Percentiles rank a stretch among this genome's conserved stretches.
These are phyloP conservation scores for Apiospora saccharicola DNA, from an alignment of 2,329 filamentous ascomycete genomes.

Conservation along the genomic window DNA sequence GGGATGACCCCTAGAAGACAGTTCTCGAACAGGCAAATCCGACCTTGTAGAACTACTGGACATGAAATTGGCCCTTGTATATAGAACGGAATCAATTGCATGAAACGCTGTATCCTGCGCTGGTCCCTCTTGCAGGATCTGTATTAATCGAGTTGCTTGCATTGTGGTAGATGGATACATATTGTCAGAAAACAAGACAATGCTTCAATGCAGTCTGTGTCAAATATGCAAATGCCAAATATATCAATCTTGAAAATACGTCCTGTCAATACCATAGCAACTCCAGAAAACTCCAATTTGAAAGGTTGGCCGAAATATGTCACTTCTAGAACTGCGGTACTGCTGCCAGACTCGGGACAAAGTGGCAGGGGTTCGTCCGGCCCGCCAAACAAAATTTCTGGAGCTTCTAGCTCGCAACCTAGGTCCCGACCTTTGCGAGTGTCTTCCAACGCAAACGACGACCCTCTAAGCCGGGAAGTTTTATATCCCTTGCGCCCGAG, in stretches of 20 bases:
- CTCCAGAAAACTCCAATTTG: background rate
- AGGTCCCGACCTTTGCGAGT: constrained; percentile 2
- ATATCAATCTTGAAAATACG: background rate
- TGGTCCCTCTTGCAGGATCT: background rate
- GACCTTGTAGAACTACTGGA: constrained; percentile 12
- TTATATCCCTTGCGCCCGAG: constrained; percentile 2
- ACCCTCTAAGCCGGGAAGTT: background rate
- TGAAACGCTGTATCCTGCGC: background rate
- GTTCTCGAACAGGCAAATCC: background rate
- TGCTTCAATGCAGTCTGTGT: background rate
- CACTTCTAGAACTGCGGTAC: background rate
- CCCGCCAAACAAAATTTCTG: constrained; percentile 40
- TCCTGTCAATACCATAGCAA: background rate
- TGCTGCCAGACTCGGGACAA: background rate
- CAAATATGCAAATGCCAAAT: no score
- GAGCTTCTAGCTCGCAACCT: constrained; percentile 27
- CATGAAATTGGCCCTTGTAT: constrained; percentile 22
- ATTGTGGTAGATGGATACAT: background rate
- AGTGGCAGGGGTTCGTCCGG: constrained; percentile 12
- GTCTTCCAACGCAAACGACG: background rate
- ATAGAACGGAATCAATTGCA: constrained; percentile 24
- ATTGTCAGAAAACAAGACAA: background rate
- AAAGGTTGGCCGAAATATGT: background rate
- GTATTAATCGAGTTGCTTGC: background rate
- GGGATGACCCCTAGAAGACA: background rate